Evolutionary conservation across 257 asterid species (phyloP), one percentile per base, ranked within the genome.

Genomic region (Striga asiatica): DNA sequence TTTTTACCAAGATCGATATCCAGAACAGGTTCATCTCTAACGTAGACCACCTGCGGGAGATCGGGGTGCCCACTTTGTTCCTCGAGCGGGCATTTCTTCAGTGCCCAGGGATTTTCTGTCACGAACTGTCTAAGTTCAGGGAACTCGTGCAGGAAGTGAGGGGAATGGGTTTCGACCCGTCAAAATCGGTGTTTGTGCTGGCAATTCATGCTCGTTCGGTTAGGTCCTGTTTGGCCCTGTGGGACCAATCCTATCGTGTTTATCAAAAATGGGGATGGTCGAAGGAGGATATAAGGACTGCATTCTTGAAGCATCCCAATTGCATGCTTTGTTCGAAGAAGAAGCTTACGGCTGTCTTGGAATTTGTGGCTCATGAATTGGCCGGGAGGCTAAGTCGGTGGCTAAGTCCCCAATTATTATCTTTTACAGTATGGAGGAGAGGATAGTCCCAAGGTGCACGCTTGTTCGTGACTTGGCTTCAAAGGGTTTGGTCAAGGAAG

Each of bases 261-360:
- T 72, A 67, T 35, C 21, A 28, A 8, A 10, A 20, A 18, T 46
- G 52, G 52, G 52, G 52, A 18, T 46, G 52, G 52, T 46, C 52
- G n/a, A 14, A 67, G 22, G 11, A 42, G 6, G 71, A 72, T 6
- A 55, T 67, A 5, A 8, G 2, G 2, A 0, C 12, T 17, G 78
- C 71, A 0, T 67, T 72, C 38, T 3, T 5, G 10, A 54, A 9
- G 35, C 51, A 67, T 22, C 78, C 78, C 4, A 4, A 8, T 11
- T 72, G 73, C 9, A 67, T 67, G 74, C 35, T 2, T 17, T 38
- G 59, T 22, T 72, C 78, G 1, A 61, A 67, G 52, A 32, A 62
- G 21, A 72, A 72, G 37, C 63, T 72, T 6, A 47, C 5, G 42
- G 31, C 19, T 1, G 35, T 11, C 1, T 50, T 72, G 71, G 68